Conservation (phyloP, 2,329 filamentous ascomycete genomes). For the Exophiala oligosperma region DNA sequence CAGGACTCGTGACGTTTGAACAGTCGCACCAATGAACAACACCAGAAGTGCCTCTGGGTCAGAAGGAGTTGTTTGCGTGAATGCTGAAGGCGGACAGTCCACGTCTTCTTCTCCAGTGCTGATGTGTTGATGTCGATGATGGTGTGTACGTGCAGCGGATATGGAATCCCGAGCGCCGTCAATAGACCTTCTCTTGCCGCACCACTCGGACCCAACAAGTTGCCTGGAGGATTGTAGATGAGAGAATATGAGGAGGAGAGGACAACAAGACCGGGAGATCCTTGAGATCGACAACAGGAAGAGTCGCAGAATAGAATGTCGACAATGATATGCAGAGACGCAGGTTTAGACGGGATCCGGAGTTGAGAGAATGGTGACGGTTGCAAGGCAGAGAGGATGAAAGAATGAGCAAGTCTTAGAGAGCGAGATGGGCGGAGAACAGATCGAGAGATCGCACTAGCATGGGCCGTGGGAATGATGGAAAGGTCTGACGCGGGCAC, state of each 20-base stretch:
- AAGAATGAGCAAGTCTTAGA: conserved; percentile 29
- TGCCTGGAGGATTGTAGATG: too few species aligned
- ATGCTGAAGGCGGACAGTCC: background rate
- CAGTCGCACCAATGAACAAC: conserved; percentile 11
- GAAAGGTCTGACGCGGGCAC: conserved; percentile 3
- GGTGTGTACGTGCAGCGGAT: background rate
- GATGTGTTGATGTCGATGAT: background rate
- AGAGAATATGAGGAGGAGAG: too few species aligned
- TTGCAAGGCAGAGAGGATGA: conserved; percentile 19
- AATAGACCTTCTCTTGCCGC: too few species aligned
- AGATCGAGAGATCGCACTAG: conserved; percentile 31
- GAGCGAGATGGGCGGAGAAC: conserved; percentile 31
- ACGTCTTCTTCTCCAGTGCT: background rate
- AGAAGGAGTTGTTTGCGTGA: background rate
- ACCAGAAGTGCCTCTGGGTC: background rate
- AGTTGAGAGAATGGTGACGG: conserved; percentile 21
- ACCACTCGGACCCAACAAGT: too few species aligned
- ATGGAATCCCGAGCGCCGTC: background rate
- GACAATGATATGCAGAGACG: background rate
- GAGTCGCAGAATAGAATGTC: background rate
- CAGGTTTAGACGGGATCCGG: conserved; percentile 18
- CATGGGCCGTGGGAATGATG: conserved; percentile 8
- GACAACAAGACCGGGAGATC: too few species aligned
- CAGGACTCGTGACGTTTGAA: conserved; percentile 8
- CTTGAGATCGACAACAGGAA: too few species aligned